phyloP scores from a whole-genome alignment of 2,329 filamentous ascomycete genomes.

The Aspergillus phoenicis region DNA sequence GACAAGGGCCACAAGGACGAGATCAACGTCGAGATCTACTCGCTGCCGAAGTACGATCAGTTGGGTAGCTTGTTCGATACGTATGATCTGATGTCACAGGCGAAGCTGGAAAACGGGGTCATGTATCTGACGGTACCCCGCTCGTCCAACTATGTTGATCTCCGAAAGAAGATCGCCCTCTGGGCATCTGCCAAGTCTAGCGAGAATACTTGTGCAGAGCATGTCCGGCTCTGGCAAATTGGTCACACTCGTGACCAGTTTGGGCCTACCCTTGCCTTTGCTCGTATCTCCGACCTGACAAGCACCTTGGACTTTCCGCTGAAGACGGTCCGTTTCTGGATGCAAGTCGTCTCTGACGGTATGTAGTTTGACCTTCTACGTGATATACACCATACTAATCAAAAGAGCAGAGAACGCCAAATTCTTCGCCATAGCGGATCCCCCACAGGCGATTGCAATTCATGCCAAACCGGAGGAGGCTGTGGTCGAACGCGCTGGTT shows the following conservation, averaged over 20 bases:
- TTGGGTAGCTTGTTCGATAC: conserved; percentile 45
- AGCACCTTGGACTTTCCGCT: conserved; percentile 31
- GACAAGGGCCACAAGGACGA: conserved; percentile 20
- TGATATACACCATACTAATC: conserved; percentile 8
- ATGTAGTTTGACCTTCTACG: conserved; percentile 6
- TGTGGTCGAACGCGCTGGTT: conserved; percentile 30
- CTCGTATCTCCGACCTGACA: conserved; percentile 37
- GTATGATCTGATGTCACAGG: conserved; percentile 47
- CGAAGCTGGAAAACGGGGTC: conserved; percentile 37
- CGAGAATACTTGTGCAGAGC: conserved; percentile 30
- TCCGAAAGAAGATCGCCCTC: conserved; percentile 41
- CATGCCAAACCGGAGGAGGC: conserved; percentile 36
- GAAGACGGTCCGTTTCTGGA: conserved; percentile 40
- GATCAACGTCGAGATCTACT: conserved; percentile 46
- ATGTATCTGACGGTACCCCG: conserved; percentile 41
- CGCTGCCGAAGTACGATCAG: conserved; percentile 36
- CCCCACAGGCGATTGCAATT: conserved; percentile 22
- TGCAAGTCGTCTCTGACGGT: conserved; percentile 43
- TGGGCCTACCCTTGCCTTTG: conserved; percentile 38
- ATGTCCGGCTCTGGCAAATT: conserved; percentile 46
- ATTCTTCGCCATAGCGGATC: conserved; percentile 41
- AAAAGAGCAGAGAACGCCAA: conserved; percentile 34
- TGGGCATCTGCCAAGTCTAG: conserved; percentile 33
- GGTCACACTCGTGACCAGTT: conserved; percentile 38
- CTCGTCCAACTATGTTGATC: conserved; percentile 37